Percentiles rank a stretch among this genome's conserved stretches.
These are phyloP conservation scores for Vigna reflexopilosa DNA, from an alignment of 306 rosid genomes.

Conservation along the genomic window DNA sequence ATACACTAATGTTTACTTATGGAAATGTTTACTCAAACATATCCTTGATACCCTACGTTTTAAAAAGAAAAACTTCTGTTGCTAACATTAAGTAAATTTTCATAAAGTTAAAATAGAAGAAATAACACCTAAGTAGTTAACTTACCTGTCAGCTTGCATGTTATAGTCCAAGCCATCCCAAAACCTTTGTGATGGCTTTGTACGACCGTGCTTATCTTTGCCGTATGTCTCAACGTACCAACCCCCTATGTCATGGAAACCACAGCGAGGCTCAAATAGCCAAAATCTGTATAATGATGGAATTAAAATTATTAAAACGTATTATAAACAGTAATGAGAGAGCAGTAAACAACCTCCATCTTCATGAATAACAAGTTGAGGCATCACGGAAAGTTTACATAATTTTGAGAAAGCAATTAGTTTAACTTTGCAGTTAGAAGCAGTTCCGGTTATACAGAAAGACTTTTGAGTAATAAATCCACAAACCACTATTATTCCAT, in stretches of 20 bases:
- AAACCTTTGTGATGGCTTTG: constrained; percentile 70
- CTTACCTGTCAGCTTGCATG: constrained; percentile 68
- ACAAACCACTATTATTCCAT: constrained; percentile 27
- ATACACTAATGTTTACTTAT: too few species aligned
- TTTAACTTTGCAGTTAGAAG: constrained; percentile 22
- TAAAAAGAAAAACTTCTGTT: not conserved
- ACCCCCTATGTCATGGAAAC: constrained; percentile 92
- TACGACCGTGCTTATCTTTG: constrained; percentile 78
- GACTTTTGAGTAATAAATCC: constrained; percentile 39
- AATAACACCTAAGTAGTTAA: constrained; percentile 20
- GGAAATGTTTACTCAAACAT: too few species aligned
- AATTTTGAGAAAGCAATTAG: constrained; percentile 8
- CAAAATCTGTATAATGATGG: constrained; percentile 73
- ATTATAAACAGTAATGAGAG: constrained; percentile 16
- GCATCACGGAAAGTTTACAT: constrained; percentile 2
- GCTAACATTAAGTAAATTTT: constrained; percentile 7
- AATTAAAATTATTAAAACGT: constrained; percentile 36
- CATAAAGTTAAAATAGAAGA: constrained; percentile 18
- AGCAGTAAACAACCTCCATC: constrained; percentile 27
- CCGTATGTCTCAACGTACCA: constrained; percentile 97
- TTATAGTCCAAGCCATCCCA: constrained; percentile 79
- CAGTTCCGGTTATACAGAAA: constrained; percentile 5
- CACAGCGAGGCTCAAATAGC: constrained; percentile 98
- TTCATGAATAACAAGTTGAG: constrained; percentile 30
- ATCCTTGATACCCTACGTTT: constrained; percentile 16